Conservation (phyloP, 345 rosid genomes). For the Brassica juncea region DNA sequence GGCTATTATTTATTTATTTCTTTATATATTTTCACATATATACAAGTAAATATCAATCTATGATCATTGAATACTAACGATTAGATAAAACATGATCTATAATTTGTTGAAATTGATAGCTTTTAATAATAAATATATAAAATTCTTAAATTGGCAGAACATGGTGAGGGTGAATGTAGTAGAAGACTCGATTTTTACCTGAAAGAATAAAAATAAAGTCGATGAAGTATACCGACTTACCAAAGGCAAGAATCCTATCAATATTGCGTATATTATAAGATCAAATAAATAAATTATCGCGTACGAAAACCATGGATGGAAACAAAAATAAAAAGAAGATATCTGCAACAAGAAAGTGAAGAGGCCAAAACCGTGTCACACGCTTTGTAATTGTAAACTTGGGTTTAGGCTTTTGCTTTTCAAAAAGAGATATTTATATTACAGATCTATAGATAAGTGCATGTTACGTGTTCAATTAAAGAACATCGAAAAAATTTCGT, state of each 20-base stretch:
- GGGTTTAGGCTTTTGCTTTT: conserved; percentile 49
- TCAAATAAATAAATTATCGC: conserved; percentile 10
- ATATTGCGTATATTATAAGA: not conserved
- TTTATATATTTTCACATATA: not conserved
- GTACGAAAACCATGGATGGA: conserved; percentile 7
- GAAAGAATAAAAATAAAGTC: conserved; percentile 36
- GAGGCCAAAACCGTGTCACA: conserved; percentile 67
- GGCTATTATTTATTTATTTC: not conserved
- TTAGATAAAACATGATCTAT: not conserved
- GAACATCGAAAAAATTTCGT: not conserved
- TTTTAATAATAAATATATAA: not conserved
- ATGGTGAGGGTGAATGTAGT: conserved; percentile 19
- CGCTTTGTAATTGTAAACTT: conserved; percentile 45
- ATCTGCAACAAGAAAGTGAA: conserved; percentile 39
- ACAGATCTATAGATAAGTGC: conserved; percentile 16
- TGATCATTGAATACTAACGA: not conserved
- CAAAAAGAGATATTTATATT: conserved; percentile 31
- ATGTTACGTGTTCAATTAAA: conserved; percentile 37
- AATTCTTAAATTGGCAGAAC: not conserved
- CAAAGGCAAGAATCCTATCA: conserved; percentile 37
- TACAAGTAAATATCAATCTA: not conserved
- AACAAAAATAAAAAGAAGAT: conserved; percentile 39
- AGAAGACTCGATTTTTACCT: conserved; percentile 23
- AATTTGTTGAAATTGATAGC: not conserved
- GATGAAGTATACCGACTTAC: conserved; percentile 30